Conservation (phyloP, 2,329 filamentous ascomycete species). For the Phyllosticta capitalensis region DNA sequence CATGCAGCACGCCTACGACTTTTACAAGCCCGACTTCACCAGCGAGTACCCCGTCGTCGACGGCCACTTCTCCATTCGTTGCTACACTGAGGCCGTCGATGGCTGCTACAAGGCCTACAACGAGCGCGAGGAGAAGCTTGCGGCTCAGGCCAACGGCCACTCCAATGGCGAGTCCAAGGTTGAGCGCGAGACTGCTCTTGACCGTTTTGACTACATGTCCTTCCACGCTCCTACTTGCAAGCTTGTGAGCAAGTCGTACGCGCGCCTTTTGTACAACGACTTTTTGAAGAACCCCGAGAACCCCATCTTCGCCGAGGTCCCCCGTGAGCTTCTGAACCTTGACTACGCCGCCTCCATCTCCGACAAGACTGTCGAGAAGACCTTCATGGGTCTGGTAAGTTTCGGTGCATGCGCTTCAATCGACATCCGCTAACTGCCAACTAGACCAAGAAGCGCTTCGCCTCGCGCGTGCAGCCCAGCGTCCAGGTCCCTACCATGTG, state of each 20-base stretch:
- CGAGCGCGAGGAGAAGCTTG: conserved; percentile 37
- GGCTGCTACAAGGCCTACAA: conserved; percentile 47
- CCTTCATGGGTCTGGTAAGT: conserved; percentile 36
- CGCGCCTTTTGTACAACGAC: conserved; percentile 44
- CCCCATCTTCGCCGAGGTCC: conserved; percentile 41
- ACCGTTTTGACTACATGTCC: conserved; percentile 46
- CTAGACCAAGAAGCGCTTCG: conserved; percentile 41
- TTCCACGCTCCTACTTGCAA: conserved; percentile 48
- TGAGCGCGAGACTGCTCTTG: conserved; percentile 36
- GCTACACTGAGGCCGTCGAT: conserved; percentile 45
- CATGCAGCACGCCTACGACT: conserved; percentile 44
- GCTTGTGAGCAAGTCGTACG: conserved; percentile 46
- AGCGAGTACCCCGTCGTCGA: conserved; percentile 46
- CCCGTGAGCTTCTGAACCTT: conserved; percentile 38
- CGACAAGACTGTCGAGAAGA: conserved; percentile 46
- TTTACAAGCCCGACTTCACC: conserved; percentile 46
- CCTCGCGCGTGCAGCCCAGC: conserved; percentile 39
- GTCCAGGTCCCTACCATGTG: conserved; percentile 43
- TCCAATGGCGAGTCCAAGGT: conserved; percentile 28
- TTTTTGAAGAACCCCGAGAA: conserved; percentile 38
- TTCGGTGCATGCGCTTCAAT: not conserved
- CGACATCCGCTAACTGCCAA: not conserved
- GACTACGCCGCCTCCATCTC: conserved; percentile 38
- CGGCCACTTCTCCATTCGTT: conserved; percentile 43
- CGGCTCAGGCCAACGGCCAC: conserved; percentile 32